phyloP scores from a whole-genome alignment of 495 filamentous ascomycete species.

The Neurospora pannonica region DNA sequence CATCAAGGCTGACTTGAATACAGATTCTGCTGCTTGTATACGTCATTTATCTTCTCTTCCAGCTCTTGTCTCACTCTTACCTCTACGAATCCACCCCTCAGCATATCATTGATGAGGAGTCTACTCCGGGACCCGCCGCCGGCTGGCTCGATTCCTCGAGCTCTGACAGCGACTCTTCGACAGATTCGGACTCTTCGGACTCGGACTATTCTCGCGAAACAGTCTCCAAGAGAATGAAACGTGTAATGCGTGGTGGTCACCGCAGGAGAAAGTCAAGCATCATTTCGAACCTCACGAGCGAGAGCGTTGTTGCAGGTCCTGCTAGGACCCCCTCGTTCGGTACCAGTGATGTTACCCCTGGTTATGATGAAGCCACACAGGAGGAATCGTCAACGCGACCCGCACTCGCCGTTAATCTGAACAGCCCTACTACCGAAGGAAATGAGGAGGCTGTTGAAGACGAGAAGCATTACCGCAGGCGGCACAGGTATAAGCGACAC shows the following conservation, averaged over 20 bases:
- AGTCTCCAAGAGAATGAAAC: slow-evolving; percentile 62
- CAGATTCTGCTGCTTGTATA: slow-evolving; percentile 75
- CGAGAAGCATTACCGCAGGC: slow-evolving; percentile 24
- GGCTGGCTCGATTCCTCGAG: slow-evolving; percentile 67
- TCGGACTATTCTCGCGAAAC: slow-evolving; percentile 60
- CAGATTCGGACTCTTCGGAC: slow-evolving; percentile 53
- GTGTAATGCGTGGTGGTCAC: slow-evolving; percentile 51
- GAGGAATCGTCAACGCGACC: slow-evolving; percentile 22
- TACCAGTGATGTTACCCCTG: slow-evolving; percentile 23
- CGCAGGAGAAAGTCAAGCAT: slow-evolving; percentile 65
- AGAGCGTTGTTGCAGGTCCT: slow-evolving; percentile 11
- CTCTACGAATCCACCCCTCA: slow-evolving; percentile 87
- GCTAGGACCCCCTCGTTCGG: slow-evolving; percentile 30
- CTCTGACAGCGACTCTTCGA: slow-evolving; percentile 53
- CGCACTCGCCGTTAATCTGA: slow-evolving; percentile 13
- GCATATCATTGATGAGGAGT: slow-evolving; percentile 80
- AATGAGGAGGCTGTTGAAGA: slow-evolving; percentile 32
- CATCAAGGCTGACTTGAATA: slow-evolving; percentile 3
- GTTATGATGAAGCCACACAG: slow-evolving; percentile 18
- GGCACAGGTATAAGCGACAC: slow-evolving; percentile 19
- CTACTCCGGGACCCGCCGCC: slow-evolving; percentile 73
- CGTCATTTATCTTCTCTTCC: slow-evolving; percentile 76
- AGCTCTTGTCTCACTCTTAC: slow-evolving; percentile 85
- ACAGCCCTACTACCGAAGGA: slow-evolving; percentile 8
- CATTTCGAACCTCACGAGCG: slow-evolving; percentile 53